Conservation (phyloP, 345 rosid species). For the Populus tremula region DNA sequence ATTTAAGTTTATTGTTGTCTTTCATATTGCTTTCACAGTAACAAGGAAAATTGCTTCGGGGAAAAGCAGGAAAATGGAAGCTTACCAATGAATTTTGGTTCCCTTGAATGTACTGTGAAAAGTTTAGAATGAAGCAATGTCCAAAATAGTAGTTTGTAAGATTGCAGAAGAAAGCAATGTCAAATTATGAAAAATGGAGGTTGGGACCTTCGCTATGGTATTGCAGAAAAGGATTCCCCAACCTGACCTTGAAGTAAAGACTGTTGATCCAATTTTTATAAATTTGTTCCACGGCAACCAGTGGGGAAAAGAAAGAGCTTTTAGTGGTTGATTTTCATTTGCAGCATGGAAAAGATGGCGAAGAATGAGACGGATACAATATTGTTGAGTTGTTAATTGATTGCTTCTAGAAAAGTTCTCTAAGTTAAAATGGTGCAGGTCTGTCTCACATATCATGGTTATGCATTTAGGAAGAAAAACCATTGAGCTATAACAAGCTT, state of each 20-base stretch:
- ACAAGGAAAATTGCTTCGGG: not conserved
- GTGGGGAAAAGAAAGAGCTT: not conserved
- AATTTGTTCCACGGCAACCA: not conserved
- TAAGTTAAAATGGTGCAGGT: not conserved
- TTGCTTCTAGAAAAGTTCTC: not conserved
- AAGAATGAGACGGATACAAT: not conserved
- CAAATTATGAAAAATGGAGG: not conserved
- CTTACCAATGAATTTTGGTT: not conserved
- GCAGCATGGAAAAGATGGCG: not conserved
- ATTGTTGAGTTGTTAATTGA: not conserved
- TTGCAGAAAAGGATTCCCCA: not conserved
- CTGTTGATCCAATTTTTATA: too few relatives aligned
- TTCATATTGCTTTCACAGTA: not conserved
- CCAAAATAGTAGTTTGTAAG: not conserved
- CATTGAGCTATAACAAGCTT: not conserved
- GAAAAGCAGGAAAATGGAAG: not conserved
- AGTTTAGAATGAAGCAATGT: not conserved
- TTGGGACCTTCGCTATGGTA: not conserved
- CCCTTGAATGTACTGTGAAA: not conserved
- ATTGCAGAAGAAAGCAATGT: too few relatives aligned
- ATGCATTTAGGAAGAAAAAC: not conserved
- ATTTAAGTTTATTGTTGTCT: not conserved
- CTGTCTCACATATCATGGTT: not conserved
- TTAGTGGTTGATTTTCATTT: not conserved
- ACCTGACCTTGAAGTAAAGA: not conserved